Evolutionary conservation across 148 eudicot species (phyloP).

Genomic region (Rhododendron ovatum): DNA sequence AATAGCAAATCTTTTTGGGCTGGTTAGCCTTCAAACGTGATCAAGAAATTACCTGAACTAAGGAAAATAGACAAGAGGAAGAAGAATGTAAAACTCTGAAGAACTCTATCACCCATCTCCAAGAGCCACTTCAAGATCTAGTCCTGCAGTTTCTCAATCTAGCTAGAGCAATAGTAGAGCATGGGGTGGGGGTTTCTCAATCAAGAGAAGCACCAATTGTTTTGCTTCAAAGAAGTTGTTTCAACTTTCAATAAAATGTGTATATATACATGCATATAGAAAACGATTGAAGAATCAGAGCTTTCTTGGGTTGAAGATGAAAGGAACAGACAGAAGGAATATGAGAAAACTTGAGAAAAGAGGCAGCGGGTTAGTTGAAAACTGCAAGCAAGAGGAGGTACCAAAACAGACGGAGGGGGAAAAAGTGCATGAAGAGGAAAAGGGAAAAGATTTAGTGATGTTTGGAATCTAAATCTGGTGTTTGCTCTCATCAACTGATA

Average conservation of each 20-base stretch:
- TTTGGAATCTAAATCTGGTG: constrained; percentile 39
- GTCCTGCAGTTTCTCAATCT: background rate
- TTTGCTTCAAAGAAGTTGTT: constrained; percentile 38
- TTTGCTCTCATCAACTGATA: constrained; percentile 11
- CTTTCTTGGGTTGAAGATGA: constrained; percentile 68
- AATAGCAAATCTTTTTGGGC: background rate
- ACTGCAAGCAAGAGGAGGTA: constrained; percentile 56
- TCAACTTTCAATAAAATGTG: background rate
- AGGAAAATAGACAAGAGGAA: constrained; percentile 40
- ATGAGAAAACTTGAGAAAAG: constrained; percentile 71
- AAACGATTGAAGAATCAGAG: constrained; percentile 60
- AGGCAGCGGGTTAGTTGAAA: constrained; percentile 61
- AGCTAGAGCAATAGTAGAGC: background rate
- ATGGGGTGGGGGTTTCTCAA: constrained; percentile 20
- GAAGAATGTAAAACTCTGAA: constrained; percentile 31
- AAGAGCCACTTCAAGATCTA: background rate
- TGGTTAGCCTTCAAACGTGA: background rate
- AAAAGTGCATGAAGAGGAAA: constrained; percentile 14
- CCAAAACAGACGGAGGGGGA: constrained; percentile 16
- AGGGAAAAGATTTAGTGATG: constrained; percentile 26
- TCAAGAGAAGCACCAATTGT: constrained; percentile 19
- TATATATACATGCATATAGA: constrained; percentile 19
- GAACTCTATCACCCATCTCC: constrained; percentile 36
- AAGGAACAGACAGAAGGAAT: constrained; percentile 56
- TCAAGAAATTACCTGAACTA: constrained; percentile 49